These are phyloP conservation scores for Pythium sukuiense DNA, from an alignment of 352 stramenopile genomes.

Conservation along the genomic window DNA sequence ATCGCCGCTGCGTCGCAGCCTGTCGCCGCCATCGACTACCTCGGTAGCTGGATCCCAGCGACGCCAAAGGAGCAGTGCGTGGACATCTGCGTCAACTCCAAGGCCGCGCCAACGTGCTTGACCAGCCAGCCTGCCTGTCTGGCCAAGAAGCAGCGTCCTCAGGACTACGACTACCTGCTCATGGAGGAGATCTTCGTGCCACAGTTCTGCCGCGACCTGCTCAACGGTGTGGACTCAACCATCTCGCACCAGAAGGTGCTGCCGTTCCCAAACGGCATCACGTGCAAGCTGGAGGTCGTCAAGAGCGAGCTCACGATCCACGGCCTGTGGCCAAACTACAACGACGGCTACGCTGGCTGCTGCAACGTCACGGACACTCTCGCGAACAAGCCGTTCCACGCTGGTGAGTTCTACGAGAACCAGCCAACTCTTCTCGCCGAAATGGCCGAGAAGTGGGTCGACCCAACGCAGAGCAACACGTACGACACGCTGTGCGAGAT, in stretches of 20 bases:
- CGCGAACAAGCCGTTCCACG: slow-evolving; percentile 62
- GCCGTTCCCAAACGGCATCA: slow-evolving; percentile 55
- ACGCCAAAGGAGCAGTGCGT: slow-evolving; percentile 48
- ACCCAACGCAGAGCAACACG: slow-evolving; percentile 47
- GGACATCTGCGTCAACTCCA: slow-evolving; percentile 65
- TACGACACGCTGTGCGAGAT: slow-evolving; percentile 75
- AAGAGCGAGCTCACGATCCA: slow-evolving; percentile 71
- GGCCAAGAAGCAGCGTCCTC: slow-evolving; percentile 54
- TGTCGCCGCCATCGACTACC: slow-evolving; percentile 49
- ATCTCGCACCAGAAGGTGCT: slow-evolving; percentile 76
- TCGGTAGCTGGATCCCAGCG: slow-evolving; percentile 52
- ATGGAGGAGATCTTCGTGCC: slow-evolving; percentile 77
- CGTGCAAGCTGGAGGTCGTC: slow-evolving; percentile 41
- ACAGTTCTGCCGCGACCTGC: slow-evolving; percentile 76
- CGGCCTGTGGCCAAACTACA: slow-evolving; percentile 77
- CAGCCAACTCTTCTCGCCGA: slow-evolving; percentile 47
- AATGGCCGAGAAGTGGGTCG: slow-evolving; percentile 64
- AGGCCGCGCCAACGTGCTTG: slow-evolving; percentile 50
- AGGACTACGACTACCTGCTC: slow-evolving; percentile 77
- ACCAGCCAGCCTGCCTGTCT: slow-evolving; percentile 49
- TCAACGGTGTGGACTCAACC: slow-evolving; percentile 63
- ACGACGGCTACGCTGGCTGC: slow-evolving; percentile 68
- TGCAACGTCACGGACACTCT: slow-evolving; percentile 61
- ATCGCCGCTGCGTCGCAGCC: no score
- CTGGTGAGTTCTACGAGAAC: slow-evolving; percentile 36